phyloP scores from a whole-genome alignment of 208 protist species.

The Balamuthia mandrillaris region DNA sequence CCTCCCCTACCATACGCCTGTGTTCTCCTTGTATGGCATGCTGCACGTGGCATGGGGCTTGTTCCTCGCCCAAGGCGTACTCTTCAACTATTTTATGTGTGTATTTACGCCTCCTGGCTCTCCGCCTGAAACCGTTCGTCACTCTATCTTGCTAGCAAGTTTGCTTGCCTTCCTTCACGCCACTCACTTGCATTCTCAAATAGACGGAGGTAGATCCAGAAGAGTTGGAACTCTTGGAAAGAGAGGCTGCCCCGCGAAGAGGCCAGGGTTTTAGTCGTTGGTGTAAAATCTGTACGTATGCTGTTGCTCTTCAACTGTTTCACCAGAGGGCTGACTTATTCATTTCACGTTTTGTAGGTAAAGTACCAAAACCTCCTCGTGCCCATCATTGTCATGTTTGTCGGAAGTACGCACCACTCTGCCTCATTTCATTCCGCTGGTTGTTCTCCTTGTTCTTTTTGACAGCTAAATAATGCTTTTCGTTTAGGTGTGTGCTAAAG shows the following conservation, averaged over 20 bases:
- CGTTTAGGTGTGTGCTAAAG: slow-evolving; percentile 7
- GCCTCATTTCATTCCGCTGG: neutral
- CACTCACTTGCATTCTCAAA: neutral
- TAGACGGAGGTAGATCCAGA: neutral
- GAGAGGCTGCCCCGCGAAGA: neutral
- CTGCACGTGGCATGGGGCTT: neutral
- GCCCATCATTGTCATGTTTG: slow-evolving; percentile 26
- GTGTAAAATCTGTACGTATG: slow-evolving; percentile 3
- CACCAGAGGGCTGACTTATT: no score
- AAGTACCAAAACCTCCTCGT: neutral
- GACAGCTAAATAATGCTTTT: no score
- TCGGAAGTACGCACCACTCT: neutral
- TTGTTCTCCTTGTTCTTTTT: neutral
- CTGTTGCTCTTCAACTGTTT: no score
- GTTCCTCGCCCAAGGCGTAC: slow-evolving; percentile 10
- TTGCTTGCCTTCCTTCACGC: neutral
- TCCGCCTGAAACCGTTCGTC: neutral
- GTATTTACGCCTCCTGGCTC: slow-evolving; percentile 15
- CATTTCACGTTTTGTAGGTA: neutral
- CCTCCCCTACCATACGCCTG: slow-evolving; percentile 1
- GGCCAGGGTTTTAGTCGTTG: slow-evolving; percentile 26
- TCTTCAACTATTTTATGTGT: slow-evolving; percentile 26
- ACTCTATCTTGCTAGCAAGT: neutral
- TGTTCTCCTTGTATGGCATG: neutral
- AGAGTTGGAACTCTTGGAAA: no score